Evolutionary conservation across 1,139 yeast genomes (phyloP).

Genomic region (Chernovozyma sophiae-reginae): DNA sequence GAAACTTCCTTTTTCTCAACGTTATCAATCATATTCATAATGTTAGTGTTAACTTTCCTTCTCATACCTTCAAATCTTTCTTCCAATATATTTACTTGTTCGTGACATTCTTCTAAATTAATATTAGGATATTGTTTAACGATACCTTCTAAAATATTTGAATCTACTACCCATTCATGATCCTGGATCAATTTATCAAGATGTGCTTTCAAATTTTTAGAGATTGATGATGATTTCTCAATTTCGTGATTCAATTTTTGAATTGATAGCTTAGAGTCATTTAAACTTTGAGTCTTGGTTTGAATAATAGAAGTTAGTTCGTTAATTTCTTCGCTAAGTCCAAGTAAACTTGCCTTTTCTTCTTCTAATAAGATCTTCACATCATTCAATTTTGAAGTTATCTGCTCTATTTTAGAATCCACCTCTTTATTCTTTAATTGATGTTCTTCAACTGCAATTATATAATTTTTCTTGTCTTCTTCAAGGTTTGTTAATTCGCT

Average conservation of each 20-base stretch:
- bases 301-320: conserved; percentile 55
- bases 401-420: conserved; percentile 23
- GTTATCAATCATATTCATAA: conserved; percentile 90
- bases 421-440: conserved; percentile 21
- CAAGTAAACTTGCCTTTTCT: conserved; percentile 61
- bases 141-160: conserved; percentile 49
- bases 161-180: conserved; percentile 73
- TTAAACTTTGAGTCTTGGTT: conserved; percentile 47
- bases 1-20: conserved; percentile 86
- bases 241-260: conserved; percentile 65
- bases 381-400: conserved; percentile 27
- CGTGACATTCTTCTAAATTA: conserved; percentile 59
- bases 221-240: conserved; percentile 49
- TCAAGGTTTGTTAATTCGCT: conserved; percentile 49
- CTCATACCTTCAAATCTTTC: conserved; percentile 72
- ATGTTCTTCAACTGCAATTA: conserved; percentile 35
- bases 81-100: conserved; percentile 52
- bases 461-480: conserved; percentile 36
- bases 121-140: conserved; percentile 58
- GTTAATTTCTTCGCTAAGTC: conserved; percentile 73
- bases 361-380: conserved; percentile 48
- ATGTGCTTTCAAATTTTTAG: conserved; percentile 35
- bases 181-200: conserved; percentile 51
- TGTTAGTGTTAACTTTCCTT: conserved; percentile 80
- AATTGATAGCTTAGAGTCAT: conserved; percentile 49